Percentiles rank a stretch among this genome's conserved stretches.
Evolutionary conservation across 257 asterid genomes (phyloP).

Genomic region (Solanum sejunctum): DNA sequence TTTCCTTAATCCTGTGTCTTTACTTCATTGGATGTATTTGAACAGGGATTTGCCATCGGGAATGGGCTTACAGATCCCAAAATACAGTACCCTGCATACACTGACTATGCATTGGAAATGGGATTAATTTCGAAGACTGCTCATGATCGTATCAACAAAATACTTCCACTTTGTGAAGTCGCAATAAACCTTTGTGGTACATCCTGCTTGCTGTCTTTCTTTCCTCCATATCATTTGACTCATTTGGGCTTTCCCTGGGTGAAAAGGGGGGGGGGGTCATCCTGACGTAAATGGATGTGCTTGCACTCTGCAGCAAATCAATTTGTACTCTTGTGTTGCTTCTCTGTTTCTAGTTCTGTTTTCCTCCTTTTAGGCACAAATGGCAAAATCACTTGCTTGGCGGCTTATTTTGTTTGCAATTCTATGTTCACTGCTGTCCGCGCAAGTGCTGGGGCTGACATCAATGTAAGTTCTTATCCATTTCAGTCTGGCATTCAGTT

Average conservation of each 20-base stretch:
- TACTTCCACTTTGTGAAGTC: conserved; percentile 73
- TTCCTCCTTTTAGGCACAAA: conserved; percentile 54
- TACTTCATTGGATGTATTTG: conserved; percentile 11
- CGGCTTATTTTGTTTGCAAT: conserved; percentile 72
- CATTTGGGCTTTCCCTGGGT: not conserved
- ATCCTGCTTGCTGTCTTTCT: not conserved
- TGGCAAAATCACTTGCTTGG: conserved; percentile 77
- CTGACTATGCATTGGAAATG: conserved; percentile 87
- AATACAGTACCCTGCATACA: conserved; percentile 80
- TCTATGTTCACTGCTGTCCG: conserved; percentile 51
- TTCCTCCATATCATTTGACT: not conserved
- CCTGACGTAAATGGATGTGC: not conserved
- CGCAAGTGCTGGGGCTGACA: conserved; percentile 37
- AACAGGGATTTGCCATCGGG: conserved; percentile 90
- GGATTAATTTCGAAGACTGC: conserved; percentile 56
- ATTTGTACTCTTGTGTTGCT: not conserved
- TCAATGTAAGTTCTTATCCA: conserved; percentile 46
- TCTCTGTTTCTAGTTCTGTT: not conserved
- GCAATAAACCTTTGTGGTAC: conserved; percentile 88
- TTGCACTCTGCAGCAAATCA: not conserved
- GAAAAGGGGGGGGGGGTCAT: not conserved
- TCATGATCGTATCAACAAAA: conserved; percentile 63
- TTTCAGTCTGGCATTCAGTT: not conserved
- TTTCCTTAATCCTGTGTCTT: not conserved
- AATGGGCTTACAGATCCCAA: conserved; percentile 94